Base-by-base conservation (phyloP, 2,329 filamentous ascomycete species). In the Aureobasidium sp. region DNA sequence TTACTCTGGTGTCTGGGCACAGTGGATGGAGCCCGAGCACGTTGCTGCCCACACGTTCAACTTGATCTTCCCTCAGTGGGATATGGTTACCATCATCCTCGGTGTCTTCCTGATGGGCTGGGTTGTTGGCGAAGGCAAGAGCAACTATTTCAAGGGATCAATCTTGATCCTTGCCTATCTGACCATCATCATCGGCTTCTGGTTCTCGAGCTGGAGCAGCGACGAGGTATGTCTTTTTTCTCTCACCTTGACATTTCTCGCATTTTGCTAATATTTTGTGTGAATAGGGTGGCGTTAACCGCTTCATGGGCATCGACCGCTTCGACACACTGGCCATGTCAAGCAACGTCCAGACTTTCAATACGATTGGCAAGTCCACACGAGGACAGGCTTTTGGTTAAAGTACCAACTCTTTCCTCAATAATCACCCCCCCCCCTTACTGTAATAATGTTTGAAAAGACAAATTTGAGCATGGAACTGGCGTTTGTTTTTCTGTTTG, bases 81-180 rank as follows among this genome's bases (percentile, higher is more conserved):
- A 99, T 74, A 95, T 99, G 90, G 87, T 97, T 14, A 96, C 90
- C 0, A 91, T 97, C 17, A 96, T 97, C 64, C 78, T 99, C 17
- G 97, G 93, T 70, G 91, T 99, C 20, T 96, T 99, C 78, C 79
- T 99, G 62, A 85, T 99, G 67, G 96, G 91, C 70, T 96, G 97
- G 79, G 93, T 99, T 81, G 96, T 97, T 69, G 90, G 93, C 57
- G 94, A 99, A 77, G 94, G 94, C 44, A 99, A 99, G 84, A 97
- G 92, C 80, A 99, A 99, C 76, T 99, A 99, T 76, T 99, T 99
- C 85, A 99, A 99, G 79, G 94, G 94, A 57, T 96, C 90, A 67
- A 97, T 97, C 68, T 81, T 99, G 58, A 86, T 97, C 66, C 79
- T 99, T 56, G 94, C 90, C 37, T 99, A 99, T 73, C 76, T 97